These are phyloP conservation scores for Mycena indigotica DNA, from an alignment of 768 basidiomycete genomes.

Conservation along the genomic window DNA sequence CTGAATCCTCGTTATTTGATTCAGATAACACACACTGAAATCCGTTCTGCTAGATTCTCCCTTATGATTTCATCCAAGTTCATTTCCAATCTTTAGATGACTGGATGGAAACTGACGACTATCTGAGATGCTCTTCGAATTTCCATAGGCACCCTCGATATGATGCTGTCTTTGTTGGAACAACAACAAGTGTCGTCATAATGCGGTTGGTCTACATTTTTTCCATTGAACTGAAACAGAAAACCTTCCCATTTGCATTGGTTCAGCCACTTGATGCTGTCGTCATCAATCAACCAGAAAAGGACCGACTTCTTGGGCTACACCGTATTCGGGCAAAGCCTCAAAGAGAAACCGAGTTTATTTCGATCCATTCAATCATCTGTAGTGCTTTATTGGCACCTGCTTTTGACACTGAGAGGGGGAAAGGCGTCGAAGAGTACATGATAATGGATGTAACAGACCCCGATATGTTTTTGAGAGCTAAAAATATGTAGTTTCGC, in stretches of 20 bases:
- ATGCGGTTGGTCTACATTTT: conserved; percentile 1
- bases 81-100: conserved; percentile 24
- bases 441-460: conserved; percentile 33
- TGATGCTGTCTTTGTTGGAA: conserved; percentile 12
- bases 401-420: conserved; percentile 17
- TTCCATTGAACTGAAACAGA: not conserved
- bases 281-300: not conserved
- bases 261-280: conserved; percentile 4
- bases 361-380: conserved; percentile 32
- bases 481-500: not conserved
- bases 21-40: too few relatives aligned
- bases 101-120: conserved; percentile 22
- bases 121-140: conserved; percentile 23
- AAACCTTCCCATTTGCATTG: not conserved
- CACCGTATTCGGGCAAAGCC: conserved; percentile 16
- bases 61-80: conserved; percentile 17
- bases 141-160: conserved; percentile 15
- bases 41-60: not conserved
- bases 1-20: not conserved
- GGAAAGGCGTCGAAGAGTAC: conserved; percentile 27
- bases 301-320: conserved; percentile 28
- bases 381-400: conserved; percentile 29
- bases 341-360: conserved; percentile 18
- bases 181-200: not conserved
- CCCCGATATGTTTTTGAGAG: conserved; percentile 31